These are phyloP conservation scores for Penicillium sp. DNA, from an alignment of 2,329 filamentous ascomycete genomes.

Conservation along the genomic window DNA sequence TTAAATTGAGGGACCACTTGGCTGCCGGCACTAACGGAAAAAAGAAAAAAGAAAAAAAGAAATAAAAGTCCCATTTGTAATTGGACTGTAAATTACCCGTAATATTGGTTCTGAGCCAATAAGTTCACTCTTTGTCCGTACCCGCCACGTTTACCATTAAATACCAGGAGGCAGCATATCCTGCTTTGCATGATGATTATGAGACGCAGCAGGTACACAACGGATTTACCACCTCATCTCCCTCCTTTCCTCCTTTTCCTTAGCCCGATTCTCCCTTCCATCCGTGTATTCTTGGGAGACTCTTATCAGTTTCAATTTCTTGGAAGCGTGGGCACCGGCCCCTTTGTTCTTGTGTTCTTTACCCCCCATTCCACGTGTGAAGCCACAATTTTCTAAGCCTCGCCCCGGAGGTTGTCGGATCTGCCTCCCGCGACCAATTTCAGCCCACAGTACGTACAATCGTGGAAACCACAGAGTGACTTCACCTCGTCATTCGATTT, in stretches of 20 bases:
- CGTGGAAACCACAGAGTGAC: not conserved
- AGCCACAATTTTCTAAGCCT: slow-evolving; percentile 18
- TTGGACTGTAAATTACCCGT: not conserved
- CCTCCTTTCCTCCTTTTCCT: not conserved
- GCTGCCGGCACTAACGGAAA: not conserved
- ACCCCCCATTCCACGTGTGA: slow-evolving; percentile 24
- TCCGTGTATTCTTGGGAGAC: not conserved
- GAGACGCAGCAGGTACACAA: slow-evolving; percentile 4
- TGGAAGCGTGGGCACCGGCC: not conserved
- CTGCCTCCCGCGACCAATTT: slow-evolving; percentile 8
- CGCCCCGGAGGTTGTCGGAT: slow-evolving; percentile 23
- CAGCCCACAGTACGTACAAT: slow-evolving; percentile 15
- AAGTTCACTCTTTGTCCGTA: not conserved
- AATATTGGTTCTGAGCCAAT: not conserved
- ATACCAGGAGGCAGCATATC: slow-evolving; percentile 12
- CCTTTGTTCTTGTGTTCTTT: slow-evolving; percentile 1
- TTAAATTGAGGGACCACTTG: not conserved
- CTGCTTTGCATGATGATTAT: slow-evolving; percentile 6
- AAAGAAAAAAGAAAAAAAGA: not conserved
- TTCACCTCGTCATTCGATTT: not conserved
- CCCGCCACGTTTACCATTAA: not conserved
- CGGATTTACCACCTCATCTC: not conserved
- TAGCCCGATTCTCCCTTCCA: not conserved
- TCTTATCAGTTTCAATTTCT: not conserved
- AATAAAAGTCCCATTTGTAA: not conserved